Evolutionary conservation across 2,329 filamentous ascomycete species (phyloP).

Genomic region (Eutypa lata): DNA sequence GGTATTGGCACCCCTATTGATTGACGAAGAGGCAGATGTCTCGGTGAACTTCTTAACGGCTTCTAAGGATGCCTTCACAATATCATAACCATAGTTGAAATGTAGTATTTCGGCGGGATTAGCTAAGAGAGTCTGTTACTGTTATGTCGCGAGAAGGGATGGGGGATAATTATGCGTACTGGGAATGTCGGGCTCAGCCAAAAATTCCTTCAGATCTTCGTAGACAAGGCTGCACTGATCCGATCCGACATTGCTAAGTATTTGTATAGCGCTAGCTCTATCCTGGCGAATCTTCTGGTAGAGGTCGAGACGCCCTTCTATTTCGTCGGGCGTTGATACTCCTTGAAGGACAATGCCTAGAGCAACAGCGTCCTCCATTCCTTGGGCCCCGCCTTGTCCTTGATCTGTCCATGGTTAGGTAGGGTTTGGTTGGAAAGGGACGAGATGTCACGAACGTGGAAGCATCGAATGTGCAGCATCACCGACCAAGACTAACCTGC

Average conservation of each 20-base stretch:
- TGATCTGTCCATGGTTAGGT: slow-evolving; percentile 27
- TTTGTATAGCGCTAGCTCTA: slow-evolving; percentile 22
- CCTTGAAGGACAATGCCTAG: slow-evolving; percentile 27
- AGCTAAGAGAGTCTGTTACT: neutral
- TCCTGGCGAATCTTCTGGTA: slow-evolving; percentile 23
- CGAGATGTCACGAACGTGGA: slow-evolving; percentile 25
- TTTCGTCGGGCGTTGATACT: slow-evolving; percentile 12
- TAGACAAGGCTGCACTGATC: slow-evolving; percentile 11
- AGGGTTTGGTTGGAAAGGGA: neutral
- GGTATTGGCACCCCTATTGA: neutral
- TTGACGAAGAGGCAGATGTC: neutral
- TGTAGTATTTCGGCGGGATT: neutral
- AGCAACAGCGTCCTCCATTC: slow-evolving; percentile 33
- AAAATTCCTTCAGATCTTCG: slow-evolving; percentile 1
- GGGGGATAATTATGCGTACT: neutral
- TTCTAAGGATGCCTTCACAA: neutral
- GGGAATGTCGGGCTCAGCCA: neutral
- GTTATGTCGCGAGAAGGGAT: neutral
- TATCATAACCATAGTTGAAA: neutral
- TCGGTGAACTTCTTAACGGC: neutral
- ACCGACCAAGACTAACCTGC: slow-evolving; percentile 29
- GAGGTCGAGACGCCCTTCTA: slow-evolving; percentile 19
- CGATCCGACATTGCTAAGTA: slow-evolving; percentile 27
- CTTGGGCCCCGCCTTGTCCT: slow-evolving; percentile 35
- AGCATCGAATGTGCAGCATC: slow-evolving; percentile 39